phyloP scores from a whole-genome alignment of 257 asterid genomes.

The Solanum lignicaule region DNA sequence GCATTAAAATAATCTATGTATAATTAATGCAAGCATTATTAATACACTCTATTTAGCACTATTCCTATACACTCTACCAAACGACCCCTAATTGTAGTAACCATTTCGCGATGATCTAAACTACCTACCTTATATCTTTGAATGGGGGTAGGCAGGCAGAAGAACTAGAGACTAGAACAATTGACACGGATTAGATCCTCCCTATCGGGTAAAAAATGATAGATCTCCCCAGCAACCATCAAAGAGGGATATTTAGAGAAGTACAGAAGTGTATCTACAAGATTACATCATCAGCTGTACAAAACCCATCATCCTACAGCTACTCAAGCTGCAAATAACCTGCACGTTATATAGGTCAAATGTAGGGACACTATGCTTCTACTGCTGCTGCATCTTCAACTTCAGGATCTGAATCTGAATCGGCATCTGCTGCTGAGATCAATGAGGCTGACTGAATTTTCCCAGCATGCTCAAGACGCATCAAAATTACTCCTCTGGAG shows the following conservation, averaged over 20 bases:
- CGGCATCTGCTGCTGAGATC: constrained; percentile 50
- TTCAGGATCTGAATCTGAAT: constrained; percentile 45
- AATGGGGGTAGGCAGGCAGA: neutral
- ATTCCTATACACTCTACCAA: too few relatives aligned
- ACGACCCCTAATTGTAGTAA: neutral
- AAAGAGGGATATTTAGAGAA: neutral
- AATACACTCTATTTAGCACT: too few relatives aligned
- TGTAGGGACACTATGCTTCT: constrained; percentile 14
- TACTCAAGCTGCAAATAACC: neutral
- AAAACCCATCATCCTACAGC: neutral
- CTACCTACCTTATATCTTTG: neutral
- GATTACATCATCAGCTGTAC: neutral
- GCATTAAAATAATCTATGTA: too few relatives aligned
- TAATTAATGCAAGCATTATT: too few relatives aligned
- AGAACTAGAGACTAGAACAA: neutral
- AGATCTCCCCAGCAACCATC: neutral
- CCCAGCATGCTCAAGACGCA: constrained; percentile 94
- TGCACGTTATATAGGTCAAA: neutral
- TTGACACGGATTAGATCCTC: neutral
- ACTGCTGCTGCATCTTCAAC: constrained; percentile 36
- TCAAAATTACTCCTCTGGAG: constrained; percentile 84
- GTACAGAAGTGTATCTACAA: neutral
- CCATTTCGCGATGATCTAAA: neutral
- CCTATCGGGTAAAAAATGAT: neutral
- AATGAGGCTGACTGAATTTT: constrained; percentile 87